Base-by-base conservation (phyloP, 257 asterid species). In the Scutellaria barbata region DNA sequence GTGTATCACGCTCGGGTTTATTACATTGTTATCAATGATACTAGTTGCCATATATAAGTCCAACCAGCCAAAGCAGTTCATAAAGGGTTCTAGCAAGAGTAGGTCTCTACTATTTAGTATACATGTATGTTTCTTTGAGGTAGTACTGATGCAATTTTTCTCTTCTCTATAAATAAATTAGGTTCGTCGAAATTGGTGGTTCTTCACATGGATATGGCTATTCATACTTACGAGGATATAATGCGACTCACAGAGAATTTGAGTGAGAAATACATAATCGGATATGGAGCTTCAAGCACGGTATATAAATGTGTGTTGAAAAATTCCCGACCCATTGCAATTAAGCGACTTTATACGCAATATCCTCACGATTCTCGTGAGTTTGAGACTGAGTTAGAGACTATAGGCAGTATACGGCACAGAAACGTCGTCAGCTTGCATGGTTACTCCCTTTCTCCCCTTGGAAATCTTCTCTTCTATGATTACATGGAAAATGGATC, bases 401-500 rank as follows among this genome's bases (percentile, higher is more conserved):
- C 99, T 17, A 78, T 95, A 30, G 99, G 98, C 67, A 82, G 95
- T 37, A 92, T 95, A 66, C 83, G 90, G 81, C 99, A 95, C 73
- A 78, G 99, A 77, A 95, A 95, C 83, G 87, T 95, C n/a, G 98
- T 95, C 48, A 87, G 89, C 87, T 85, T 95, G 88, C 97, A 92
- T 63, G 99, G 99, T 10, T 95, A 92, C 81, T 85, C 94, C 22
- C 81, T 89, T 56, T 87, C 95, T 33, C 94, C 98, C 6, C 85
- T 69, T 48, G 99, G 95, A 5, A 87, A 92, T 58, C 98, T 95
- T 69, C 99, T 95, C 81, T 95, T 90, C 80, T 95, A 92, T 12
- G 99, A 95, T 65, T 92, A 87, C 86, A 95, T 95, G 99, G 94
- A 86, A 59, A 95, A 95, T 77, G 99, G 99, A 8, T 95, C 99